phyloP scores from a whole-genome alignment of 2,329 filamentous ascomycete species.

The Byssochlamys sp. region DNA sequence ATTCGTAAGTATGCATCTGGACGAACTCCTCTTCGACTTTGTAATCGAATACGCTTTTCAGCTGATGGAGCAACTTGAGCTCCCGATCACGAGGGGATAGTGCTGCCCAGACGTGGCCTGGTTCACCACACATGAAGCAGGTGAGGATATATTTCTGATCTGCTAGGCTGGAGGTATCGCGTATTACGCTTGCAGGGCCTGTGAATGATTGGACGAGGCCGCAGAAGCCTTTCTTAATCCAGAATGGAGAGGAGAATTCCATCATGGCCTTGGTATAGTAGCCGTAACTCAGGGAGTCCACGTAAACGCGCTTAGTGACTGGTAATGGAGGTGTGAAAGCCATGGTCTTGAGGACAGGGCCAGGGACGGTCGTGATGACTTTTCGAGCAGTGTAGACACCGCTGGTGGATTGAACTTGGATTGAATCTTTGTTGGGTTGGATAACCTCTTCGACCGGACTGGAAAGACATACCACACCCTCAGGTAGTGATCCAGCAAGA shows the following conservation, averaged over 20 bases:
- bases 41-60: slow-evolving; percentile 5
- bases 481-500: slow-evolving; percentile 21
- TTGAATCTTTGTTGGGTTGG: neutral
- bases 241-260: neutral
- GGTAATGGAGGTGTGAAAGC: neutral
- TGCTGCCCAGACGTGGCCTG: neutral
- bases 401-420: neutral
- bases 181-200: neutral
- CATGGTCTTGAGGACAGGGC: neutral
- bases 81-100: neutral
- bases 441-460: slow-evolving; percentile 24
- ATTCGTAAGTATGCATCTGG: slow-evolving; percentile 27
- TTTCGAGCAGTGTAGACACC: neutral
- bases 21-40: slow-evolving; percentile 17
- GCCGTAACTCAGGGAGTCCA: neutral
- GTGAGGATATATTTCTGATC: neutral
- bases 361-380: neutral
- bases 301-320: neutral
- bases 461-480: slow-evolving; percentile 22
- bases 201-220: neutral
- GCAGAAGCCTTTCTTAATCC: neutral
- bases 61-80: slow-evolving; percentile 5
- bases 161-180: neutral
- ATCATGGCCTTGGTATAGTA: neutral
- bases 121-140: neutral